Percentiles rank a stretch among this genome's conserved stretches.
phyloP scores from a whole-genome alignment of 345 rosid species.

The thale cress (Arabidopsis thaliana) region TAIR10.1 NC_003071.7:13624001-13624500 shows the following conservation, averaged over 20 bases:
- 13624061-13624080: constrained; percentile 10
- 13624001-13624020: constrained; percentile 25
- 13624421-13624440: too few relatives aligned
- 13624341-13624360: too few relatives aligned
- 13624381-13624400: not conserved
- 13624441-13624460: not conserved
- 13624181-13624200: not conserved
- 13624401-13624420: not conserved
- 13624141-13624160: not conserved
- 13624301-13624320: too few relatives aligned
- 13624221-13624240: not conserved
- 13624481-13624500: not conserved
- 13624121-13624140: constrained; percentile 11
- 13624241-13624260: not conserved
- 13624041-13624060: constrained; percentile 20
- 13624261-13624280: too few relatives aligned
- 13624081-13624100: not conserved
- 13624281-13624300: too few relatives aligned
- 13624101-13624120: not conserved
- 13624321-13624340: too few relatives aligned
- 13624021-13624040: constrained; percentile 16
- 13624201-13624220: not conserved
- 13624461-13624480: not conserved
- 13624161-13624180: too few relatives aligned
- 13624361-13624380: too few relatives aligned